Evolutionary conservation across 768 basidiomycete species (phyloP).

Genomic region (Daedalea quercina): DNA sequence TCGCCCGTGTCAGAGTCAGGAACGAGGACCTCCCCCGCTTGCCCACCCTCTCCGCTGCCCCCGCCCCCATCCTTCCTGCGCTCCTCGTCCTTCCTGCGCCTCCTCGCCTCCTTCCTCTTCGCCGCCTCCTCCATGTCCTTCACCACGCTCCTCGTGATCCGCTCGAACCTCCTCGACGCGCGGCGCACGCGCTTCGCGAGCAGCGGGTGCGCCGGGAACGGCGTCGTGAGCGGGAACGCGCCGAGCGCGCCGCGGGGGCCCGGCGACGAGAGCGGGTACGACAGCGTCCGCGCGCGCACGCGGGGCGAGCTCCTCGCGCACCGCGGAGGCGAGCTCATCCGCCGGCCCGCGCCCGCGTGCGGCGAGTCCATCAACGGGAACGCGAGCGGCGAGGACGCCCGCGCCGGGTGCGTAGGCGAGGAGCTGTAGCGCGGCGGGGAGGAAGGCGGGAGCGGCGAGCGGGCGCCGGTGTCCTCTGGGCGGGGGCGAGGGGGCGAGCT

Average conservation of each 20-base stretch:
- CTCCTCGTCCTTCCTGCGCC: background rate
- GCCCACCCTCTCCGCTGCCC: background rate
- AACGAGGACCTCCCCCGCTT: background rate
- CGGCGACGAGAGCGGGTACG: background rate
- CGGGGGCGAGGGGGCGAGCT: too few species aligned
- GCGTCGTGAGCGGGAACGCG: constrained; percentile 18
- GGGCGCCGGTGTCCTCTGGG: constrained; percentile 2
- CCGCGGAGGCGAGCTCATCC: constrained; percentile 1
- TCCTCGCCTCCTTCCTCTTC: constrained; percentile 13
- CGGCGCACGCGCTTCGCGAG: constrained; percentile 22
- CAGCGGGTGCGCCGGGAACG: constrained; percentile 20
- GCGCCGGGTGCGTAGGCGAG: background rate
- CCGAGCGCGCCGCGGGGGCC: constrained; percentile 13
- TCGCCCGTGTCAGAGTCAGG: background rate
- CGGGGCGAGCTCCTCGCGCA: constrained; percentile 5
- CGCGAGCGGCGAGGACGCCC: background rate
- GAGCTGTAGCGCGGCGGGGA: constrained; percentile 4
- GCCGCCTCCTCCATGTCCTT: constrained; percentile 18
- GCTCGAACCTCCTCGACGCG: constrained; percentile 17
- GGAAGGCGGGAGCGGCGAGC: constrained; percentile 8
- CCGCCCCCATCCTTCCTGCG: background rate
- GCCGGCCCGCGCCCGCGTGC: constrained; percentile 6
- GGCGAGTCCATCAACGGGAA: background rate
- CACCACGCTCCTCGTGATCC: constrained; percentile 18
- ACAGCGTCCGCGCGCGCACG: background rate